Conservation (phyloP, 2,329 filamentous ascomycete species). For the Xylariaceae sp. region DNA sequence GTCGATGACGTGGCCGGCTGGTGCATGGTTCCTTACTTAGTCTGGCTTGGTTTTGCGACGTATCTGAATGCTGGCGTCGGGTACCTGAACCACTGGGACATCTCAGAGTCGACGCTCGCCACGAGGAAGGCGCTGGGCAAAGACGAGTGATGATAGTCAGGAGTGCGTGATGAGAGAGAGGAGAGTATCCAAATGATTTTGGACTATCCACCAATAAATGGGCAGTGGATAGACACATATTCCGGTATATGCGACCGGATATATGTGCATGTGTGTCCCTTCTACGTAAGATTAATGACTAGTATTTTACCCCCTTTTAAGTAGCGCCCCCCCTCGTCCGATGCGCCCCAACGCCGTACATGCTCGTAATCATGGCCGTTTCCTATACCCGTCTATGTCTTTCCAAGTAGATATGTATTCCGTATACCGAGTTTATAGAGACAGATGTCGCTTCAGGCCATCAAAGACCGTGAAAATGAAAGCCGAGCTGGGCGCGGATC, state of each 20-base stretch:
- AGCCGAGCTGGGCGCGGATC: slow-evolving; percentile 90
- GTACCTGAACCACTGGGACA: slow-evolving; percentile 63
- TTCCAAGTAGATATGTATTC: neutral
- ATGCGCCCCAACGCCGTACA: slow-evolving; percentile 19
- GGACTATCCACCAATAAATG: neutral
- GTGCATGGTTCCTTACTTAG: slow-evolving; percentile 74
- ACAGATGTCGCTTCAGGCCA: slow-evolving; percentile 66
- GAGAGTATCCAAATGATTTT: neutral
- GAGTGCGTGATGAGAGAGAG: neutral
- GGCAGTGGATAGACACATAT: slow-evolving; percentile 5
- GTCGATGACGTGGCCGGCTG: slow-evolving; percentile 69
- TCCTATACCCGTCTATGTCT: slow-evolving; percentile 19
- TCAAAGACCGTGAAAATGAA: slow-evolving; percentile 98
- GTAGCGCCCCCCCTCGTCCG: neutral
- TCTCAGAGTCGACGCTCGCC: slow-evolving; percentile 35
- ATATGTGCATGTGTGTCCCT: neutral
- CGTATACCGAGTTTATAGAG: slow-evolving; percentile 34
- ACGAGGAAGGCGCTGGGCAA: slow-evolving; percentile 31
- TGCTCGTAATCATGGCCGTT: slow-evolving; percentile 9
- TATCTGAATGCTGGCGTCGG: slow-evolving; percentile 71
- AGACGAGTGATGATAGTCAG: slow-evolving; percentile 17
- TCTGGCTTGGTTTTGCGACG: slow-evolving; percentile 81
- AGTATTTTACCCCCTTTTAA: neutral
- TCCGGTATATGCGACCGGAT: neutral
- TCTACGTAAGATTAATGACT: slow-evolving; percentile 3